Evolutionary conservation across 78 protist genomes (phyloP).

Genomic region (Bodo saltans): DNA sequence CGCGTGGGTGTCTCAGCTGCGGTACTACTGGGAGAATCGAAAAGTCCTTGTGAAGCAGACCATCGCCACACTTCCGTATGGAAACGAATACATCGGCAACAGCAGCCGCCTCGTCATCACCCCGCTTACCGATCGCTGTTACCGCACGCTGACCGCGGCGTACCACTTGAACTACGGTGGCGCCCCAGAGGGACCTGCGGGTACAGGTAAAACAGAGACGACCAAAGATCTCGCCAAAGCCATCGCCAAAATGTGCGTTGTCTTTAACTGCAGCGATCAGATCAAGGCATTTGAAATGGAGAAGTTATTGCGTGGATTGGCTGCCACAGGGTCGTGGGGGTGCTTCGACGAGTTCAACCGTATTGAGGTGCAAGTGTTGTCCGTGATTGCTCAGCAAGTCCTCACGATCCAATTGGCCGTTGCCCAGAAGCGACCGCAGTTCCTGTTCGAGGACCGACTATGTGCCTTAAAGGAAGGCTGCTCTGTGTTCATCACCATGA

Average conservation of each 20-base stretch:
- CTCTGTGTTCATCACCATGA: slow-evolving; percentile 80
- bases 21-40: slow-evolving; percentile 33
- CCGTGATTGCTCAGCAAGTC: slow-evolving; percentile 75
- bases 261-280: slow-evolving; percentile 78
- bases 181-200: slow-evolving; percentile 84
- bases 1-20: slow-evolving; percentile 65
- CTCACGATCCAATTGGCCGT: slow-evolving; percentile 61
- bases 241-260: slow-evolving; percentile 73
- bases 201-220: slow-evolving; percentile 85
- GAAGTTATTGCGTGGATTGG: slow-evolving; percentile 72
- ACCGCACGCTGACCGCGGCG: slow-evolving; percentile 75
- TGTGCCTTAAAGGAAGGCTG: slow-evolving; percentile 45
- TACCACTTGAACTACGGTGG: slow-evolving; percentile 73
- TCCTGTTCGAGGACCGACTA: slow-evolving; percentile 63
- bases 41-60: slow-evolving; percentile 32
- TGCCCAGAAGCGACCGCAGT: slow-evolving; percentile 42
- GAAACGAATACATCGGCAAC: slow-evolving; percentile 82
- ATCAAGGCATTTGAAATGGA: slow-evolving; percentile 56
- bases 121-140: slow-evolving; percentile 71
- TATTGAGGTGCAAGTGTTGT: slow-evolving; percentile 64
- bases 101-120: slow-evolving; percentile 75
- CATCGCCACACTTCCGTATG: slow-evolving; percentile 48
- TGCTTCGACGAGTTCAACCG: slow-evolving; percentile 90
- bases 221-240: slow-evolving; percentile 74
- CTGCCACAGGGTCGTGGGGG: slow-evolving; percentile 68